Evolutionary conservation across 2,329 filamentous ascomycete species (phyloP).

Genomic region (Colletotrichum sp.): DNA sequence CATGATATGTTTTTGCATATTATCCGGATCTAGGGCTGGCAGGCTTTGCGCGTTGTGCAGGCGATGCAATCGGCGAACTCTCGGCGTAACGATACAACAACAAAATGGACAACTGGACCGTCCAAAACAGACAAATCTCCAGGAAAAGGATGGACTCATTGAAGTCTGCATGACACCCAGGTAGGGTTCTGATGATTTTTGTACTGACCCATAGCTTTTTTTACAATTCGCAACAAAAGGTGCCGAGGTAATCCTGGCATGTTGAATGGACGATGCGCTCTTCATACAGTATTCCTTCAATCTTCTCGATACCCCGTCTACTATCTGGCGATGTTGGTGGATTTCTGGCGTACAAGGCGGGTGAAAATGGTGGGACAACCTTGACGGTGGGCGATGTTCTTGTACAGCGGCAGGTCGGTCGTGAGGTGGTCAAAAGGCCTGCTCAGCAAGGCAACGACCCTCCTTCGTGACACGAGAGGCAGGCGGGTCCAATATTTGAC

Average conservation of each 20-base stretch:
- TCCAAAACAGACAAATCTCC: neutral
- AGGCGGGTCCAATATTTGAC: neutral
- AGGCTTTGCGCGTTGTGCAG: neutral
- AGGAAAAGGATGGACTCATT: neutral
- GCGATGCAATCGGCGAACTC: neutral
- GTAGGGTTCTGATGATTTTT: slow-evolving; percentile 13
- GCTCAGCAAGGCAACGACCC: neutral
- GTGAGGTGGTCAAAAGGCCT: neutral
- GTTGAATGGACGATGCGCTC: neutral
- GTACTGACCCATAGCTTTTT: slow-evolving; percentile 16
- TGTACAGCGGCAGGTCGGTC: slow-evolving; percentile 2
- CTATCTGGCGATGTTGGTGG: slow-evolving; percentile 16
- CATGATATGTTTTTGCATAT: neutral
- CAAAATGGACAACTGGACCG: neutral
- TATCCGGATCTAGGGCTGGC: neutral
- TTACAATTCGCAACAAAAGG: neutral
- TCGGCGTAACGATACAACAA: neutral
- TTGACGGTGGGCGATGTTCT: neutral
- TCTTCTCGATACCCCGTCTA: slow-evolving; percentile 18
- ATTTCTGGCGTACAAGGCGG: slow-evolving; percentile 12
- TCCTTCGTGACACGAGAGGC: neutral
- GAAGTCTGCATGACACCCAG: neutral
- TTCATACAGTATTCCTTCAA: neutral
- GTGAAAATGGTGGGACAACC: neutral
- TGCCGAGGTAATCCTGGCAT: neutral